Conservation (phyloP, 2,329 filamentous ascomycete genomes). For the Penicillium decumbens region DNA sequence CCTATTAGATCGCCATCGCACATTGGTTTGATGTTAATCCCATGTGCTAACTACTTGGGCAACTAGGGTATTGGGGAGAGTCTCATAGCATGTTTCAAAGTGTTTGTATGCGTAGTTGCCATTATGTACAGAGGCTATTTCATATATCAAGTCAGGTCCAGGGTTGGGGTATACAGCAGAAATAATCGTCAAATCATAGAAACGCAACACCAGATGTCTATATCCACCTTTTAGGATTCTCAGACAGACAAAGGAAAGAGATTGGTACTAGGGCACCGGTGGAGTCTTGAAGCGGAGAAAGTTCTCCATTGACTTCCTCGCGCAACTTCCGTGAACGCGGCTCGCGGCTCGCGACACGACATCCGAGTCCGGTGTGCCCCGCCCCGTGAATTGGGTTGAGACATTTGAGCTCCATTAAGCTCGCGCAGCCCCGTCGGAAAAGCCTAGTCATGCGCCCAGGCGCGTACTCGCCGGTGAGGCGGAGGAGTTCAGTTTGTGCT, state of each 20-base stretch:
- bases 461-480: neutral
- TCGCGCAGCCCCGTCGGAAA: neutral
- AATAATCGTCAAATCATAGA: slow-evolving; percentile 11
- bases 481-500: neutral
- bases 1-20: no score
- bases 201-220: neutral
- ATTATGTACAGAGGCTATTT: neutral
- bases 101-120: neutral
- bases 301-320: slow-evolving; percentile 13
- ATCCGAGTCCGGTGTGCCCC: slow-evolving; percentile 9
- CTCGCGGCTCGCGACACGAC: neutral
- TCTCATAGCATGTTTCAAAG: neutral
- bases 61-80: no score
- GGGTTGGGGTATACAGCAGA: neutral
- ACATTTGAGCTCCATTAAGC: neutral
- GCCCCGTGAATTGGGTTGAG: slow-evolving; percentile 6
- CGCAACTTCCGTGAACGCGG: slow-evolving; percentile 3
- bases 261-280: neutral
- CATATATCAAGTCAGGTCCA: neutral
- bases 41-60: no score
- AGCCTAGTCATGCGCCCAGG: neutral
- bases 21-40: no score
- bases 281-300: slow-evolving; percentile 5
- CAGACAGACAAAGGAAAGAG: neutral
- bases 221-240: neutral